Evolutionary conservation across 1,284 basidiomycete genomes (phyloP).

Genomic region (Chalciporus sp.): DNA sequence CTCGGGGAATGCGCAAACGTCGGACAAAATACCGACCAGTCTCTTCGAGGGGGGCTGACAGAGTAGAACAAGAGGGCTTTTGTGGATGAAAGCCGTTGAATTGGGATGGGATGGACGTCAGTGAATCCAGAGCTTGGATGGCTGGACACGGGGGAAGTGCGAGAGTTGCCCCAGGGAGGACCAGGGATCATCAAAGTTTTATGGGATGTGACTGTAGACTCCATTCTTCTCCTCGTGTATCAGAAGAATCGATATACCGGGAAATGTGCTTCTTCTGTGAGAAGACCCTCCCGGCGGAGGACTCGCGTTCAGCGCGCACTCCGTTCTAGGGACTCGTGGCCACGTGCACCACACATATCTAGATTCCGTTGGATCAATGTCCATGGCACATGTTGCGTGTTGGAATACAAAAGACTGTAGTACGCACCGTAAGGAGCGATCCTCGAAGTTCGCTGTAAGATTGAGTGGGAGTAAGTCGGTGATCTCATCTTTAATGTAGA

Average conservation of each 20-base stretch:
- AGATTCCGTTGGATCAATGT: conserved; percentile 18
- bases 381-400: neutral
- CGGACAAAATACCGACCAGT: neutral
- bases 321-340: neutral
- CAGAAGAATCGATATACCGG: conserved; percentile 27
- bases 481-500: conserved; percentile 13
- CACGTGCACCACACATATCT: conserved; percentile 10
- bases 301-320: neutral
- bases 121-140: conserved; percentile 24
- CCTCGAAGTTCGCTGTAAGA: conserved; percentile 4
- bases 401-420: conserved; percentile 2
- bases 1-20: neutral
- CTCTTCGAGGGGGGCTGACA: neutral
- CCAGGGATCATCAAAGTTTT: conserved; percentile 18
- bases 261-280: conserved; percentile 24
- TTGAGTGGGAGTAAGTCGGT: conserved; percentile 22
- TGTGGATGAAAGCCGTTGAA: neutral
- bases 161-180: conserved; percentile 8
- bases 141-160: conserved; percentile 21
- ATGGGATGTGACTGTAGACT: conserved; percentile 22
- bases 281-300: conserved; percentile 8
- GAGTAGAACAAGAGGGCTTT: neutral
- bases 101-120: neutral
- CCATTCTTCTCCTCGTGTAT: conserved; percentile 26
- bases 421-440: conserved; percentile 1